Evolutionary conservation across 2,329 filamentous ascomycete species (phyloP).

Genomic region (Ustilaginoidea virens): DNA sequence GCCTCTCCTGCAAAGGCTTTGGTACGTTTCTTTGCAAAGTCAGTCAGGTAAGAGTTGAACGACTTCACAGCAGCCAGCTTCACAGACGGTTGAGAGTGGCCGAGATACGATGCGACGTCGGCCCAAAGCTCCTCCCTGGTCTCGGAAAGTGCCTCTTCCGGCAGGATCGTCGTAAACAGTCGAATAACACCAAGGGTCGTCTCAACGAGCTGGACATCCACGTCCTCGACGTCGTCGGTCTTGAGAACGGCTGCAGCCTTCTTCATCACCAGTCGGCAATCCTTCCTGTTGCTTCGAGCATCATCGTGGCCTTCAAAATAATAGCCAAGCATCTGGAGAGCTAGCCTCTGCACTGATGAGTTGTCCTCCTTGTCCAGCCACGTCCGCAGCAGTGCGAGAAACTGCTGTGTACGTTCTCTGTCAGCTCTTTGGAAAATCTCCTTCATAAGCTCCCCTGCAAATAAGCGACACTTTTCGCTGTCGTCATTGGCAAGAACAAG

Average conservation of each 20-base stretch:
- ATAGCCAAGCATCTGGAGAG: slow-evolving; percentile 66
- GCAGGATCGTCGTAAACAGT: slow-evolving; percentile 51
- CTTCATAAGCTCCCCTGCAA: slow-evolving; percentile 66
- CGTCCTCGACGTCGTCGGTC: slow-evolving; percentile 34
- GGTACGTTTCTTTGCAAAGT: slow-evolving; percentile 51
- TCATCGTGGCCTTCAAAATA: slow-evolving; percentile 60
- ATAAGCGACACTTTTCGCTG: slow-evolving; percentile 67
- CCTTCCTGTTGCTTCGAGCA: slow-evolving; percentile 45
- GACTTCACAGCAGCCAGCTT: slow-evolving; percentile 65
- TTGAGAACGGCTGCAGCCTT: slow-evolving; percentile 37
- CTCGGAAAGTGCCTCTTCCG: slow-evolving; percentile 44
- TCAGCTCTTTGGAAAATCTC: slow-evolving; percentile 69
- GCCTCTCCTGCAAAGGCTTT: slow-evolving; percentile 35
- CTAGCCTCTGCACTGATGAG: slow-evolving; percentile 51
- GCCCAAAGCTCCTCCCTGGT: slow-evolving; percentile 54
- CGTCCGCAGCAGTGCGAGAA: slow-evolving; percentile 52
- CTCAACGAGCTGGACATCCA: slow-evolving; percentile 58
- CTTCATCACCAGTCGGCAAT: slow-evolving; percentile 46
- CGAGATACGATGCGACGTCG: slow-evolving; percentile 50
- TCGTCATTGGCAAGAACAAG: slow-evolving; percentile 82
- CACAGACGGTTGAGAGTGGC: slow-evolving; percentile 56
- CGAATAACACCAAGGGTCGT: slow-evolving; percentile 55
- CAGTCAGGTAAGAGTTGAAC: slow-evolving; percentile 61
- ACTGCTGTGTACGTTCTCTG: slow-evolving; percentile 52
- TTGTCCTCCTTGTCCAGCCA: slow-evolving; percentile 71